phyloP scores from a whole-genome alignment of 2,329 filamentous ascomycete species.

The Colletotrichum australisinense region DNA sequence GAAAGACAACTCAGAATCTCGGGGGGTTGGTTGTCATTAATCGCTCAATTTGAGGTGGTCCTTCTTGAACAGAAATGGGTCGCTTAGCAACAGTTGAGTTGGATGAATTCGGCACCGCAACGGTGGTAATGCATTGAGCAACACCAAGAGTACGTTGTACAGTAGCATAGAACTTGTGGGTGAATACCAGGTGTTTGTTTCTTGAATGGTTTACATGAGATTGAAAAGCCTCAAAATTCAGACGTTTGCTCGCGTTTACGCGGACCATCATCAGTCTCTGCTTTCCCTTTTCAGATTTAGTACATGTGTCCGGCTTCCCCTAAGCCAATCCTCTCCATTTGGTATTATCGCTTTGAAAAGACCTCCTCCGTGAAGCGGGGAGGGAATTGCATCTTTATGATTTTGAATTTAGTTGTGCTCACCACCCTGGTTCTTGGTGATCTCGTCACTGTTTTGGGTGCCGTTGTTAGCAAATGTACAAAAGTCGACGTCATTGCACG shows the following conservation, averaged over 20 bases:
- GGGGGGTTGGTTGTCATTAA: neutral
- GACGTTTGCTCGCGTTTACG: neutral
- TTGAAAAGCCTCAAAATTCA: conserved; percentile 32
- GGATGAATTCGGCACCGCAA: conserved; percentile 23
- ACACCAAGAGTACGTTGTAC: conserved; percentile 49
- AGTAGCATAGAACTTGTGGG: conserved; percentile 46
- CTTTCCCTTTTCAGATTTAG: neutral
- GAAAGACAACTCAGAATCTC: conserved; percentile 14
- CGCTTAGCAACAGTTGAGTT: conserved; percentile 31
- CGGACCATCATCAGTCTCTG: conserved; percentile 18
- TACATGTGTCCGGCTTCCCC: neutral
- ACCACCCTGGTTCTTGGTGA: conserved; percentile 78
- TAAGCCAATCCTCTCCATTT: neutral
- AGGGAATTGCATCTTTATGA: neutral
- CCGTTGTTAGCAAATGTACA: conserved; percentile 8
- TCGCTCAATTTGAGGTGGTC: neutral
- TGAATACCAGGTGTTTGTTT: conserved; percentile 15
- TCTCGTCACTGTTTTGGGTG: conserved; percentile 70
- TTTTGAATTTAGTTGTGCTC: conserved; percentile 66
- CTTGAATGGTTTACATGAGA: neutral
- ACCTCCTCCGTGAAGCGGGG: neutral
- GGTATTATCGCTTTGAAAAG: neutral
- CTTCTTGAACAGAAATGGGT: neutral
- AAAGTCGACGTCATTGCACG: too few species aligned
- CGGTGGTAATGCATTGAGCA: conserved; percentile 12